A percentile compares a stretch with the other conserved stretches of the same genome.
Conservation (phyloP, 2,329 filamentous ascomycete genomes). For the Dactylellina drechsleri region DNA sequence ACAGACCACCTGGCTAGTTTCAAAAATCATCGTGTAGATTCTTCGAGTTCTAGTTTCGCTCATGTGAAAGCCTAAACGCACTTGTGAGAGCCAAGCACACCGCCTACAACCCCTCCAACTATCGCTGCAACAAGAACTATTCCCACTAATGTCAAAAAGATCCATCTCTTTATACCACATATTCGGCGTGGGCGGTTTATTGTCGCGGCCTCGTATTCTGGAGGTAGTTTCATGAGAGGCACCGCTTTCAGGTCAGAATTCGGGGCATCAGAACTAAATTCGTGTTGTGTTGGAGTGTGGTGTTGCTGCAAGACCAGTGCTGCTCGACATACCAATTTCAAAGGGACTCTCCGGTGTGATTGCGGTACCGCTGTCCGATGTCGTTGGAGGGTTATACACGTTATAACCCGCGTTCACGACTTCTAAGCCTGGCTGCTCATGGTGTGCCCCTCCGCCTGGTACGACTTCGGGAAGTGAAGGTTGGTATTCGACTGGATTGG, state of each 20-base stretch:
- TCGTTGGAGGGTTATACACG: constrained; percentile 12
- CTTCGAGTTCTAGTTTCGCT: neutral
- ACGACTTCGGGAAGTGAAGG: constrained; percentile 34
- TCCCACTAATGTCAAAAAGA: constrained; percentile 23
- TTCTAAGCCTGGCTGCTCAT: constrained; percentile 36
- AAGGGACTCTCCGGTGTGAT: constrained; percentile 21
- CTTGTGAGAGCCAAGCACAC: constrained; percentile 17
- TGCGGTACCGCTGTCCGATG: too few species aligned
- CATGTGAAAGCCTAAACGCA: neutral
- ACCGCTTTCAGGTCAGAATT: neutral
- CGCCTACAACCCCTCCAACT: constrained; percentile 32
- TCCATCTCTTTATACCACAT: constrained; percentile 39
- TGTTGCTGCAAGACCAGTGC: too few species aligned
- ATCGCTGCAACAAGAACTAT: constrained; percentile 13
- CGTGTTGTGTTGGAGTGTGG: neutral
- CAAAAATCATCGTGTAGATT: neutral
- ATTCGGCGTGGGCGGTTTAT: neutral
- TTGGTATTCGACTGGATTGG: constrained; percentile 25
- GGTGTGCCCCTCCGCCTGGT: constrained; percentile 20
- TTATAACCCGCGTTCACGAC: constrained; percentile 29
- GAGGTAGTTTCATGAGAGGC: constrained; percentile 4
- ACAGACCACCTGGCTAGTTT: too few species aligned
- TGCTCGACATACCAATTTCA: neutral
- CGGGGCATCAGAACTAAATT: neutral
- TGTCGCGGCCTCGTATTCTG: constrained; percentile 10